Base-by-base conservation (phyloP, 305 asterid species). In the Fraxinus sp. region DNA sequence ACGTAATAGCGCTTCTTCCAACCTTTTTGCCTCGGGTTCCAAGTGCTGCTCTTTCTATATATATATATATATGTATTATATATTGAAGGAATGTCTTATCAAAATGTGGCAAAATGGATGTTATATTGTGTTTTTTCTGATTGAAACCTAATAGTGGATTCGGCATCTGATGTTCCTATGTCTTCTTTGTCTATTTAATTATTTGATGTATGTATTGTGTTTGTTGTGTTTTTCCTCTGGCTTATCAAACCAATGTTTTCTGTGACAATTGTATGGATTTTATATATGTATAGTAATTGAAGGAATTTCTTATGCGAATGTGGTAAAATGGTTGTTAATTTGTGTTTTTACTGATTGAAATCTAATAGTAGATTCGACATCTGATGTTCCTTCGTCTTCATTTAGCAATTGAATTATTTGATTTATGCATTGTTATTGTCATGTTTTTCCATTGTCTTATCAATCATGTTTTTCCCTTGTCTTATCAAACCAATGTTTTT, bases 401-500 rank as follows among this genome's bases (percentile, higher is more conserved):
- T 46, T 46, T 14, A 13, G n/a, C 57, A 46, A 14, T 46, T 46
- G 57, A 46, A 46, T 46, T 46, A 46, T 46, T 41, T 46, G 57
- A 13, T 46, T 13, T 46, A 46, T 46, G 57, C 57, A 46, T 46
- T 46, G 18, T 3, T 13, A 13, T 46, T 62, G 24, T 83, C 1
- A 3, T 13, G 1, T 14, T 68, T 46, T 46, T 46, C 55, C n/a
- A 0, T 0, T 73, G 41, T 57, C 71, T 24, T 33, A 30, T 26
- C 66, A 72, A 81, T 24, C 26, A 24, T 24, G 26, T 24, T 24
- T 24, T 24, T 24, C 0, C 26, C 0, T 24, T 32, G 33, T 32
- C 33, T 32, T 32, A 3, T 32, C 33, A 1, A 32, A 80, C 62
- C 62, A 46, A 41, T 46, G 5, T 81, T 83, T n/a, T 85, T 86